Base-by-base conservation (phyloP, 306 rosid species). In the Fragaria vesca region DNA sequence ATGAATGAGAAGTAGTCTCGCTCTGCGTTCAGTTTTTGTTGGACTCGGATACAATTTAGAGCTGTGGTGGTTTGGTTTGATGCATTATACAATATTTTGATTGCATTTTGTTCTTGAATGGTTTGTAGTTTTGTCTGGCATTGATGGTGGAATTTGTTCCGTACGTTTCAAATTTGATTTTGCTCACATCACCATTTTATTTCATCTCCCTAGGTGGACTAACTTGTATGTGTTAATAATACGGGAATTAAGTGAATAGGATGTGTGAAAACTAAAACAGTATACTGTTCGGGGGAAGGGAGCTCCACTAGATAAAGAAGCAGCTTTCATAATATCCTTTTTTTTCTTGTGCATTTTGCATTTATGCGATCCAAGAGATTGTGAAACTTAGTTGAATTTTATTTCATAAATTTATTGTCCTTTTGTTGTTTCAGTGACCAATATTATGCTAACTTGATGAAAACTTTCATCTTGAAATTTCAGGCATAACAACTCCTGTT, bases 401-500 rank as follows among this genome's bases (percentile, higher is more conserved):
- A 6, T 65, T 65, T 32, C 20, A 17, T 21, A 20, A 21, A 8
- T 26, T 4, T 66, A 34, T 16, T 73, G 69, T 12, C 16, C 28
- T 70, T 10, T 47, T 79, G 34, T 52, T 75, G 18, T 69, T 45
- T 2, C 50, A 62, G 36, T 66, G 50, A 46, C 54, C 28, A 71
- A 40, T 66, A 65, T 54, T 62, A n/a, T 69, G 26, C 57, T 50
- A 32, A 36, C n/a, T 55, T 79, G 62, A 73, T 78, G 16, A 52
- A 40, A 75, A 67, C 13, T 58, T 15, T 86, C 47, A 45, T 84
- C 38, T 78, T 81, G 50, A 74, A 78, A 68, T 77, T 87, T 78
- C 84, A 86, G 90, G 93, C 75, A 9, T 81, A 73, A 75, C 61
- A 80, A 71, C 60, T 71, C 71, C 69, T 62, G 75, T 81, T 36